Base-by-base conservation (phyloP, 768 basidiomycete species). In the Steccherinum ochraceum region DNA sequence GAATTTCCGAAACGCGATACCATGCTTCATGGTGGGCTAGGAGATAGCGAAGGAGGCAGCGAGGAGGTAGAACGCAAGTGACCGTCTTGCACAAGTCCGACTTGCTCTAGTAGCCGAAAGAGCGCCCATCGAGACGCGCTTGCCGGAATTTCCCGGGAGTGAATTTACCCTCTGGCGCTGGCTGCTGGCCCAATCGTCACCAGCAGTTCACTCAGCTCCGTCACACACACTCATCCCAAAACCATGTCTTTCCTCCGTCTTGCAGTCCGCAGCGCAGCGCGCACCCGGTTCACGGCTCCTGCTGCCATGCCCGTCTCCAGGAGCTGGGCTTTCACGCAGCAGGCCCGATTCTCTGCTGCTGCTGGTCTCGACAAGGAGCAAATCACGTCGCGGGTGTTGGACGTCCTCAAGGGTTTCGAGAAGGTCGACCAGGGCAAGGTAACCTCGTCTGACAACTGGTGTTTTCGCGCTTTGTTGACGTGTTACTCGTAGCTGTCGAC, bases 1-100 rank as follows among this genome's bases (percentile, higher is more conserved):
- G 65, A 96, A 83, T 64, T 94, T 95, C 64, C 93, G 81, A 68
- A 93, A 90, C 18, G 90, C 89, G 50, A 91, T 76, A 39, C 93
- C 91, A 82, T 97, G 93, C 75, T 95, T 93, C 93, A 95, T 94
- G 57, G 61, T 59, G 54, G 58, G 48, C 52, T 47, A 45, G 48
- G 45, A 45, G 39, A n/a, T n/a, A n/a, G n/a, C n/a, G n/a, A 51
- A 48, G 40, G 45, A 49, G 27, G 30, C 19, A 23, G 20, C 20
- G 48, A 46, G 51, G 24, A 53, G 56, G 58, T 50, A n/a, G n/a
- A n/a, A n/a, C n/a, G n/a, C n/a, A n/a, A n/a, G 41, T 53, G 35
- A n/a, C n/a, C n/a, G n/a, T n/a, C n/a, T n/a, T n/a, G n/a, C n/a
- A n/a, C n/a, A n/a, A n/a, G n/a, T n/a, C n/a, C n/a, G n/a, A n/a